A percentile compares a stretch with the other conserved stretches of the same genome.
phyloP scores from a whole-genome alignment of 345 rosid species.

The Xanthoceras sorbifolium region DNA sequence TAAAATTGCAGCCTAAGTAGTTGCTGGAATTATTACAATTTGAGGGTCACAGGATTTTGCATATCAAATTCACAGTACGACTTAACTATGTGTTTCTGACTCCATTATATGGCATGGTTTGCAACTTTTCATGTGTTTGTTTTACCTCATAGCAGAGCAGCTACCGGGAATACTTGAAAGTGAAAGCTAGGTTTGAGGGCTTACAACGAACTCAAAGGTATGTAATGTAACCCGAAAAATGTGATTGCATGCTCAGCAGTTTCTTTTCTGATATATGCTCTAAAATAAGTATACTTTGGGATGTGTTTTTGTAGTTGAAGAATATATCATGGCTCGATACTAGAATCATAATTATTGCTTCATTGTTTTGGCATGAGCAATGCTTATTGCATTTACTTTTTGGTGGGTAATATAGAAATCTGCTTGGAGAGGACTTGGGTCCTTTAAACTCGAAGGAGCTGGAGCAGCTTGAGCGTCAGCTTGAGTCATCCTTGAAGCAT shows the following conservation, averaged over 20 bases:
- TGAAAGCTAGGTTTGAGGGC: conserved; percentile 70
- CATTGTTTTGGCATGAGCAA: background rate
- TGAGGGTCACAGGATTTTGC: too few relatives aligned
- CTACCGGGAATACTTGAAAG: conserved; percentile 89
- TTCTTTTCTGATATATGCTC: background rate
- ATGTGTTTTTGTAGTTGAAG: too few relatives aligned
- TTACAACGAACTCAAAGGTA: conserved; percentile 92
- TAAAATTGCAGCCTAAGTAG: too few relatives aligned
- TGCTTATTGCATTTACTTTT: background rate
- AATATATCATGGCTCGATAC: too few relatives aligned
- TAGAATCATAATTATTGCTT: too few relatives aligned
- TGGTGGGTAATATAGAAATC: conserved; percentile 51
- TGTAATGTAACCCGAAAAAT: background rate
- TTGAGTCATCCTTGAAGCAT: conserved; percentile 80
- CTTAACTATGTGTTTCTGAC: too few relatives aligned
- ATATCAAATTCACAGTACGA: too few relatives aligned
- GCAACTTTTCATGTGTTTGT: conserved; percentile 2
- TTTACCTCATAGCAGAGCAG: conserved; percentile 53
- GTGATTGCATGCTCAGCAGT: background rate
- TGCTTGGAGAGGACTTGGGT: conserved; percentile 95
- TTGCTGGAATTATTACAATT: too few relatives aligned
- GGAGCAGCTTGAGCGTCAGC: conserved; percentile 94
- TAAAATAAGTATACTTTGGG: too few relatives aligned
- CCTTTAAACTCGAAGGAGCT: conserved; percentile 88
- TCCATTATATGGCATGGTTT: background rate